Evolutionary conservation across 306 rosid species (phyloP).

Genomic region (Cucumis cinereus): DNA sequence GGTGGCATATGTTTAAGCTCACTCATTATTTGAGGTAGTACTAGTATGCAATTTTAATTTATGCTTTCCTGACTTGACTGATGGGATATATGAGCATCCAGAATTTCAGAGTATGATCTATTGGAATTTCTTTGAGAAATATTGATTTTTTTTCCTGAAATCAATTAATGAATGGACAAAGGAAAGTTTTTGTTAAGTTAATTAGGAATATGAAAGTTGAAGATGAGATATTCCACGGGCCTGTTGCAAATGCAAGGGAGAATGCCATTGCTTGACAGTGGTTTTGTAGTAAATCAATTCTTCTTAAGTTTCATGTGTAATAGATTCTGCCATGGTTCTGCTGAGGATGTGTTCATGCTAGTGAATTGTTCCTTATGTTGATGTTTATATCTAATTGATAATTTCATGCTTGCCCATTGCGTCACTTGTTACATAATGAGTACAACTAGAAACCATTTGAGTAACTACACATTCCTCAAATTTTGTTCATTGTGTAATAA

Average conservation of each 20-base stretch:
- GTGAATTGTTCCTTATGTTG: not conserved
- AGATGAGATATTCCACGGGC: not conserved
- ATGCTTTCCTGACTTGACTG: not conserved
- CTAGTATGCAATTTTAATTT: not conserved
- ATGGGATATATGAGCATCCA: not conserved
- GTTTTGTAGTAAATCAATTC: not conserved
- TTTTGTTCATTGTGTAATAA: not conserved
- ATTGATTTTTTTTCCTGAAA: not conserved
- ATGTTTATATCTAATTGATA: not conserved
- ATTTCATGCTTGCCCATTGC: not conserved
- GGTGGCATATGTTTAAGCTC: not conserved
- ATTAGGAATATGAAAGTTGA: not conserved
- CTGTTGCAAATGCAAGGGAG: not conserved
- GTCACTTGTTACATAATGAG: not conserved
- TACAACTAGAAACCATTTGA: not conserved
- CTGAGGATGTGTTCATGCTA: not conserved
- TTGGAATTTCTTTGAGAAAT: not conserved
- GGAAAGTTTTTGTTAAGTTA: not conserved
- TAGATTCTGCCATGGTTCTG: not conserved
- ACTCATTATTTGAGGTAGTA: not conserved
- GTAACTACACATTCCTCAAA: not conserved
- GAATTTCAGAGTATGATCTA: not conserved
- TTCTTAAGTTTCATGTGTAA: not conserved
- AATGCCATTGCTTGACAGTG: not conserved
- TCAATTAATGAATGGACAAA: not conserved